Evolutionary conservation across 2,329 filamentous ascomycete species (phyloP).

Genomic region (Aspergillus sp.): DNA sequence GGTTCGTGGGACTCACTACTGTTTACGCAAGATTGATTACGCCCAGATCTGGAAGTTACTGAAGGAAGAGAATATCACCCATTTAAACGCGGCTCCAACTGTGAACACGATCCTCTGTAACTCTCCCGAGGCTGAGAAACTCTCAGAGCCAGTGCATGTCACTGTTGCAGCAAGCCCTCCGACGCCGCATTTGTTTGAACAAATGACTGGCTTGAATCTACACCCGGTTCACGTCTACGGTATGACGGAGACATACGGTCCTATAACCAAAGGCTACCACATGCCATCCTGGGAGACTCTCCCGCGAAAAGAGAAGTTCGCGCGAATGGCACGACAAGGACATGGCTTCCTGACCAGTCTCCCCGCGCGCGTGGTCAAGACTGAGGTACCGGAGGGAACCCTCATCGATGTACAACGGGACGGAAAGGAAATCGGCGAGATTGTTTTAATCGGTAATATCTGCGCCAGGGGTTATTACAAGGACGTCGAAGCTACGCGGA

Average conservation of each 20-base stretch:
- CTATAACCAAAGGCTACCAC: constrained; percentile 90
- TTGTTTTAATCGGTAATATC: constrained; percentile 88
- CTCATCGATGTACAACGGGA: constrained; percentile 68
- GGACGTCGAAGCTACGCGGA: constrained; percentile 78
- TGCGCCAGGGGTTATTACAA: constrained; percentile 92
- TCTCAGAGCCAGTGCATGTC: constrained; percentile 73
- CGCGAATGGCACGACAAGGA: constrained; percentile 88
- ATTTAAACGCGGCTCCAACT: constrained; percentile 94
- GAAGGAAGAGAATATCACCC: constrained; percentile 82
- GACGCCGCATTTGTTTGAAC: constrained; percentile 84
- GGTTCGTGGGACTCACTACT: constrained; percentile 91
- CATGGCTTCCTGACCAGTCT: constrained; percentile 85
- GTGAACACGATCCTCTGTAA: constrained; percentile 93
- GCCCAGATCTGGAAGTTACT: constrained; percentile 86
- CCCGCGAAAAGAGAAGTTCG: constrained; percentile 73
- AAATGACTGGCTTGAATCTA: constrained; percentile 86
- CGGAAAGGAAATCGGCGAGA: constrained; percentile 76
- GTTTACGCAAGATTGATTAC: constrained; percentile 92
- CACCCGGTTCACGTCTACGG: constrained; percentile 93
- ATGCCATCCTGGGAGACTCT: constrained; percentile 82
- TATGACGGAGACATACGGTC: constrained; percentile 83
- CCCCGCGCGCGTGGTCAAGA: constrained; percentile 78
- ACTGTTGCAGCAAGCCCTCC: constrained; percentile 93
- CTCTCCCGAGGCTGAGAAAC: constrained; percentile 68
- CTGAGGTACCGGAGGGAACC: constrained; percentile 66